These are phyloP conservation scores for Ganoderma sinense DNA, from an alignment of 1,284 basidiomycete genomes.

Conservation along the genomic window DNA sequence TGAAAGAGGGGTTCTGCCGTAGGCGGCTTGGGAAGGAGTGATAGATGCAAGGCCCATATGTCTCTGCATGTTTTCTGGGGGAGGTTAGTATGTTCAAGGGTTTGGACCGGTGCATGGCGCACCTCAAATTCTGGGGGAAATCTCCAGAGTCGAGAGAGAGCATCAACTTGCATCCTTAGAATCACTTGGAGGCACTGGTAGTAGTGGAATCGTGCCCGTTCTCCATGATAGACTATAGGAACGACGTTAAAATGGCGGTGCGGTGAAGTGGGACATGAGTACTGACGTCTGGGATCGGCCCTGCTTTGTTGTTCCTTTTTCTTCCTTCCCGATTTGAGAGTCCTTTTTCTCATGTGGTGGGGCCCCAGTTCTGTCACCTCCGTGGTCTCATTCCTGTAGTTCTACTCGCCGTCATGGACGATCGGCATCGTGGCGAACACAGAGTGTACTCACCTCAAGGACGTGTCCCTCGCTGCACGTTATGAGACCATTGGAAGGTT, in stretches of 20 bases:
- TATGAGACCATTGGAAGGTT: constrained; percentile 72
- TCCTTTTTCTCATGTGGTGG: constrained; percentile 67
- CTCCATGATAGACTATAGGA: constrained; percentile 79
- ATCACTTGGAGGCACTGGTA: constrained; percentile 85
- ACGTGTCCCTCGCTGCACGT: constrained; percentile 84
- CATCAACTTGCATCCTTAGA: constrained; percentile 75
- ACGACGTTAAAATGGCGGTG: neutral
- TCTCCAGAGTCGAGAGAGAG: constrained; percentile 70
- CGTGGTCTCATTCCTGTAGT: constrained; percentile 75
- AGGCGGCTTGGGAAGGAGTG: constrained; percentile 65
- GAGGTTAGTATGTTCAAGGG: neutral
- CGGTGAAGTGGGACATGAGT: neutral
- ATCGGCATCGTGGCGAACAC: neutral
- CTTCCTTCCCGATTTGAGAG: constrained; percentile 60
- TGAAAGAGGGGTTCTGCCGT: constrained; percentile 65
- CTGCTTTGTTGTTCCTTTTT: constrained; percentile 56
- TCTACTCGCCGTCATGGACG: constrained; percentile 47
- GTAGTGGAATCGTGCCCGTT: constrained; percentile 77
- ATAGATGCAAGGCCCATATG: constrained; percentile 81
- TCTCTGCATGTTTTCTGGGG: constrained; percentile 79
- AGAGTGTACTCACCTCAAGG: constrained; percentile 59
- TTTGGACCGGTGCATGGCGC: neutral
- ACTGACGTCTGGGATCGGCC: constrained; percentile 65
- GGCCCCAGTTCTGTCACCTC: constrained; percentile 66
- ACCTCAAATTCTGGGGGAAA: constrained; percentile 87